Evolutionary conservation across 768 basidiomycete genomes (phyloP), one percentile per base, ranked within the genome.

Genomic region (Tulasnella sp.): DNA sequence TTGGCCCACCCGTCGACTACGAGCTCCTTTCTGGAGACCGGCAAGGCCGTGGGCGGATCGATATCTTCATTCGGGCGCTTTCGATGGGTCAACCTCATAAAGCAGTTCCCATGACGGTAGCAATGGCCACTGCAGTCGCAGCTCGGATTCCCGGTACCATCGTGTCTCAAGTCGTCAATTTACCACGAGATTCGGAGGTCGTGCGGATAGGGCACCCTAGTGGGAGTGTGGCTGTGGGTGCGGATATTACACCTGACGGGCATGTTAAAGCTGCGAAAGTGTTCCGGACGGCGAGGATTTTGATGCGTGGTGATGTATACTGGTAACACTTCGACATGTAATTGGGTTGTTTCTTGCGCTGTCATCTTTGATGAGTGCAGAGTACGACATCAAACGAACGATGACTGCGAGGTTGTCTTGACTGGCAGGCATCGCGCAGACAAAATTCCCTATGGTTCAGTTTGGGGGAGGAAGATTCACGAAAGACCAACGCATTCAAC

Each of bases 271-370:
- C 77, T 63, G 85, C 81, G 1, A 80, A 78, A 64, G 84, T 85
- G 19, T 75, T 84, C 23, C 70, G 85, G 58, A 88, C 84, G 2
- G 86, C 85, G 1, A 75, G 83, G 60, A 72, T 82, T 64, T 68
- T 88, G 62, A 88, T 88, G 85, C 78, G 76, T 61, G 86, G 86
- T 0, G 73, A 69, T 0, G 84, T 84, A 0, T 86, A 78, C 76
- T 84, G 83, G 79, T 84, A 66, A 65, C 58, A 34, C 24, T 44
- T 7, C 21, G 10, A 23, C 9, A 15, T 9, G 27, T 15, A 27
- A 23, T 23, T 42, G 23, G 17, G 27, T 4, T 2, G 19, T 2
- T 54, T n/a, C n/a, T n/a, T n/a, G n/a, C n/a, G n/a, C n/a, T n/a
- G n/a, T n/a, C n/a, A n/a, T n/a, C n/a, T n/a, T n/a, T n/a, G n/a